Base-by-base conservation (phyloP, 1,284 basidiomycete species). In the Cryptococcus sp. region DNA sequence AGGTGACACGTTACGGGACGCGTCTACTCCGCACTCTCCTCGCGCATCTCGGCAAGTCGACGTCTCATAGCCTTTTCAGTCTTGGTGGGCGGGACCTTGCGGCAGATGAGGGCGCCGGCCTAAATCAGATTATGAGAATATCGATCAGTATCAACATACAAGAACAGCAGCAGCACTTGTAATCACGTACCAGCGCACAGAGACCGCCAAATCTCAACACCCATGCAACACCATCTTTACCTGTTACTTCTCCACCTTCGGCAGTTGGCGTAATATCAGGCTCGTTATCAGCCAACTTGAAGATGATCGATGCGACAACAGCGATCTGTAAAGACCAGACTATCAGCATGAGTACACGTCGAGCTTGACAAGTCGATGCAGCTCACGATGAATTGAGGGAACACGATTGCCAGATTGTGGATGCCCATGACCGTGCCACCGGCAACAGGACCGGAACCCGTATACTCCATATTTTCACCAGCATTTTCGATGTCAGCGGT, bases 371-470 rank as follows among this genome's bases (percentile, higher is more conserved):
- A 13, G 13, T 34, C 8, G 5, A 34, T 10, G 29, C 29, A 34
- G 83, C 89, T 69, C 72, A 92, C 92, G 58, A 94, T 83, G 71
- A 95, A 90, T 69, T 96, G 93, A 20, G 92, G 93, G 77, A 91
- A 85, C 23, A 95, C 93, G 61, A 95, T 92, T 3, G 93, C 90
- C 6, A 97, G 81, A 70, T 97, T 97, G 76, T 98, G 94, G 44
- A 98, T 94, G 3, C 94, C 94, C 47, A 97, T 83, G 47, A 97
- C 88, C 2, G 92, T 94, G 1, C 94, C 94, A n/a, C 94, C 93
- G 0, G 91, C 89, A 47, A 89, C 80, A 16, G 85, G 84, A 37
- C 82, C 82, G 11, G 77, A 70, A 43, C 83, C 79, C 5, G 77
- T 76, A 45, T 81, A 77, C 50, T 83, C 81, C 43, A 82, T 79